Base-by-base conservation (phyloP, 345 rosid species). In the Arabidopsis arenosa region DNA sequence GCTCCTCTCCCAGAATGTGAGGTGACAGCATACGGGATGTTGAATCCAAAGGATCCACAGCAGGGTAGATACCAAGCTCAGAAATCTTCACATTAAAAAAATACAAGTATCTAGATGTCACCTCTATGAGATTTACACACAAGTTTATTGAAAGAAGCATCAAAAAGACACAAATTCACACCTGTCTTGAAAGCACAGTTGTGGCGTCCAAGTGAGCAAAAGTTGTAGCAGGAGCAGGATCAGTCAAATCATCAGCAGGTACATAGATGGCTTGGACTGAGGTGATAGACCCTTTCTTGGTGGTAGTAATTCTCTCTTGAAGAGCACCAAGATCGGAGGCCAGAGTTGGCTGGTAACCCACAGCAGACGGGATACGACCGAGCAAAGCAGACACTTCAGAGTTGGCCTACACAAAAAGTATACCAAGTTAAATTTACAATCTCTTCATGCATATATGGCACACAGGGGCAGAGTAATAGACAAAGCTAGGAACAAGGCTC, bases 181-280 rank as follows among this genome's bases (percentile, higher is more conserved):
- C 99, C 91, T 95, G 98, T 73, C 99, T 87, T 4, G 99, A 95
- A 69, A 95, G 74, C 88, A 95, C 99, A 63, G 99, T 95, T 17
- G 99, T 92, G 67, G 97, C 99, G 79, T 95, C 99, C 93, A 95
- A 89, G 86, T 95, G 99, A 80, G 97, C 97, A 63, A 95, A 95
- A n/a, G 98, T 92, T 56, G 99, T 95, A 5, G 97, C 99, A 28
- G 97, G 99, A 83, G 99, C 99, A 4, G 99, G 99, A 92, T 95
- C 99, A 57, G 99, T 95, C 93, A 95, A 84, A 80, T 92, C 99
- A 81, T 95, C 98, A 83, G 98, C 99, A 83, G 99, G 99, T 60
- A 95, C 99, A 65, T 93, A 95, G 58, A 95, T 93, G 71, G 98
- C 99, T 84, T 95, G 99, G 36, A 96, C 96, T 30, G 99, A 96